Evolutionary conservation across 345 rosid genomes (phyloP).

Genomic region (Arabis hirsuta): DNA sequence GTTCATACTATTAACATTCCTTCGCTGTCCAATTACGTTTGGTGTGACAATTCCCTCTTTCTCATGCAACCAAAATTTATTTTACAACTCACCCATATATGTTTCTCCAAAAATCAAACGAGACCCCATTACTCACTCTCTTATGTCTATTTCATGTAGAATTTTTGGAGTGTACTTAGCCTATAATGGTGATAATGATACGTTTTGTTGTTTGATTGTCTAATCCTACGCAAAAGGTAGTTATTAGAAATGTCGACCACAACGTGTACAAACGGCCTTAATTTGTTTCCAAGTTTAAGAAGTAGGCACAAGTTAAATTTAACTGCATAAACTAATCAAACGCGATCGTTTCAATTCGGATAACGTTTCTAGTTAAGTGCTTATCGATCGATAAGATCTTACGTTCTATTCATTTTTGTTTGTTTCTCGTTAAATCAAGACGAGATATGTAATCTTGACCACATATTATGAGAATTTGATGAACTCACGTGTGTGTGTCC

Average conservation of each 20-base stretch:
- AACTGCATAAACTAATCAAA: slow-evolving; percentile 11
- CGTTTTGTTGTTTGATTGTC: slow-evolving; percentile 35
- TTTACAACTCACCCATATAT: slow-evolving; percentile 27
- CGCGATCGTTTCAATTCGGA: background rate
- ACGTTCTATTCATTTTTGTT: background rate
- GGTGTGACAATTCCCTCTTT: slow-evolving; percentile 45
- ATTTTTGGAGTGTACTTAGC: slow-evolving; percentile 36
- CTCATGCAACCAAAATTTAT: slow-evolving; percentile 39
- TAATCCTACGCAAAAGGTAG: slow-evolving; percentile 32
- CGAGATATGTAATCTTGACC: slow-evolving; percentile 5
- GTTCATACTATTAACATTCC: slow-evolving; percentile 44
- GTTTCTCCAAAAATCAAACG: slow-evolving; percentile 8
- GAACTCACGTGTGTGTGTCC: slow-evolving; percentile 19
- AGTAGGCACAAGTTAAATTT: slow-evolving; percentile 25
- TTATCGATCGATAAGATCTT: background rate
- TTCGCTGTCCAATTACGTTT: slow-evolving; percentile 40
- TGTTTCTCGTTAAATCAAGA: background rate
- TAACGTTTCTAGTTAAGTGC: slow-evolving; percentile 8
- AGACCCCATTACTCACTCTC: slow-evolving; percentile 13
- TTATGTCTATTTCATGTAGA: slow-evolving; percentile 14
- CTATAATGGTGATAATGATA: slow-evolving; percentile 31
- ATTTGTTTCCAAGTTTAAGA: slow-evolving; percentile 10
- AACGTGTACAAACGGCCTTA: slow-evolving; percentile 33
- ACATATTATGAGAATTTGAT: background rate
- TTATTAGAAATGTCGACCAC: slow-evolving; percentile 26